phyloP scores from a whole-genome alignment of 352 stramenopile genomes.

The Pythium monospermum region DNA sequence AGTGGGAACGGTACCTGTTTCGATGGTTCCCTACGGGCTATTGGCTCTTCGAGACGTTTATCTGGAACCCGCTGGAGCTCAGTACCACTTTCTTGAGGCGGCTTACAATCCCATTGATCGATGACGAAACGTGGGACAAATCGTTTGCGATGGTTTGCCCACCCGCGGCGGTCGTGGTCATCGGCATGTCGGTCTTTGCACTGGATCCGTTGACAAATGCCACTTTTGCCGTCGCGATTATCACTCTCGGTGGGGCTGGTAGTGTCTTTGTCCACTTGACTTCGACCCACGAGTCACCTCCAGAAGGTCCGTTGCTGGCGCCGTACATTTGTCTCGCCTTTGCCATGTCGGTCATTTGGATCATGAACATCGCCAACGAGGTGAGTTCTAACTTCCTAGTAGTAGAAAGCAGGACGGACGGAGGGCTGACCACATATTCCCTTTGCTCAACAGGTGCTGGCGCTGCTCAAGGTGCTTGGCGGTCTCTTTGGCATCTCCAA shows the following conservation, averaged over 20 bases:
- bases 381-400: no score
- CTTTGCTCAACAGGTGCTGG: slow-evolving; percentile 31
- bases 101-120: slow-evolving; percentile 71
- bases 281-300: slow-evolving; percentile 21
- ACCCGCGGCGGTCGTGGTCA: slow-evolving; percentile 50
- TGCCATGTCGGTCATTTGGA: slow-evolving; percentile 83
- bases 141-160: slow-evolving; percentile 61
- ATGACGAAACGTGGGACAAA: slow-evolving; percentile 81
- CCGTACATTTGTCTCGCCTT: slow-evolving; percentile 73
- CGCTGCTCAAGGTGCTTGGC: slow-evolving; percentile 67
- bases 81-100: slow-evolving; percentile 59
- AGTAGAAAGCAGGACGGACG: background rate
- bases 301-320: slow-evolving; percentile 36
- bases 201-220: slow-evolving; percentile 40
- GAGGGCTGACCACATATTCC: background rate
- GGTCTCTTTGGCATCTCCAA: slow-evolving; percentile 71
- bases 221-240: slow-evolving; percentile 39
- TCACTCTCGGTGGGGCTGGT: slow-evolving; percentile 35
- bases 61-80: slow-evolving; percentile 74
- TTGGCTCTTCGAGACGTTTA: slow-evolving; percentile 30
- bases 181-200: slow-evolving; percentile 47
- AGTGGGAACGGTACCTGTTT: slow-evolving; percentile 16
- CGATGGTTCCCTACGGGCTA: slow-evolving; percentile 24
- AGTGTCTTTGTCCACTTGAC: slow-evolving; percentile 41
- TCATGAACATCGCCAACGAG: slow-evolving; percentile 83